Evolutionary conservation across 129 eudicot genomes (phyloP), one percentile per base, ranked within the genome.

Genomic region (Flaveria ramosissima): DNA sequence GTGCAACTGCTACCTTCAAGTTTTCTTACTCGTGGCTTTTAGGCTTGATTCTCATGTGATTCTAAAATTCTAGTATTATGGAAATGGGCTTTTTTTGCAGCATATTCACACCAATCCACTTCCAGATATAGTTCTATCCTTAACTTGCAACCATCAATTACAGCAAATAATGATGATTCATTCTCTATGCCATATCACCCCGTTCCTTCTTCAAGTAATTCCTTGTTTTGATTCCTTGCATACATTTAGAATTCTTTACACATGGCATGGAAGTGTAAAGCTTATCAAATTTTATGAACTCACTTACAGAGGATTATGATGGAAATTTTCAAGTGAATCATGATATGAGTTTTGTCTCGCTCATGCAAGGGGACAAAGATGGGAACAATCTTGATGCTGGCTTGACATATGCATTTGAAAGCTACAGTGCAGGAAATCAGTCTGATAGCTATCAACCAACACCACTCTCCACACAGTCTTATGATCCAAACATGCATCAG

Each of bases 71-170:
- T 27, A 73, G 50, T 60, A 69, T 20, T 57, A 13, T 30, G 78
- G 70, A 55, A 46, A 16, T 77, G 46, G 23, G 39, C 14, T 47
- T 24, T 72, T 72, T 24, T 45, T 84, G 84, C 98, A 93, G 98
- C 89, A 68, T 89, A 88, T 78, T 90, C 78, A 75, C 88, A 85
- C 63, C 96, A 89, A 59, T 78, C 96, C 45, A 89, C 85, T 80
- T 88, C 98, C 21, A 82, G 92, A 79, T 82, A 83, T 66, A 83
- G 82, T 67, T 75, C 96, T 71, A 73, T 84, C 70, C 88, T 80
- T 16, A 87, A 85, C 71, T 74, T 86, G 69, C 92, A 83, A 62
- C 88, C 92, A 19, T 83, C 85, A 11, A 69, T 46, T 60, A 61
- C 78, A 17, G 76, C 65, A 39, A 90, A 82, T 78, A 73, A 73